Evolutionary conservation across 2,329 filamentous ascomycete species (phyloP).

Genomic region (Lomentospora prolificans): DNA sequence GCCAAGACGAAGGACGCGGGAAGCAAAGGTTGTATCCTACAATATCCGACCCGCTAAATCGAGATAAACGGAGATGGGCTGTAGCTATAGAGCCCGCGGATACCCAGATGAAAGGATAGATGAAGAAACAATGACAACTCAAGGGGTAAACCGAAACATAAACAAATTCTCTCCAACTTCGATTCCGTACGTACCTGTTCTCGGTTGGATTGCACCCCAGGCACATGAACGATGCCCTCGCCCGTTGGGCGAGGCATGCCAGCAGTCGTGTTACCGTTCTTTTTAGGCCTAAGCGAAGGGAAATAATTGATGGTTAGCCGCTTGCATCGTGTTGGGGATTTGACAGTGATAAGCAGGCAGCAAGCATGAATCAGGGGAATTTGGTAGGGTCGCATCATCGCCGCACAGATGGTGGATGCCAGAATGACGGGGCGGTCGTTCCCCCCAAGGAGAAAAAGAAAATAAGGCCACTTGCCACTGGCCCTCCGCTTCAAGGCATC

Average conservation of each 20-base stretch:
- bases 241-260: constrained; percentile 57
- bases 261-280: constrained; percentile 58
- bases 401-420: not conserved
- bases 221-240: constrained; percentile 28
- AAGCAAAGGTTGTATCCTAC: not conserved
- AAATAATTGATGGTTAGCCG: constrained; percentile 17
- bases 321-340: not conserved
- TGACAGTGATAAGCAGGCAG: not conserved
- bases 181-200: constrained; percentile 49
- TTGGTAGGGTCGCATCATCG: not conserved
- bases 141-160: not conserved
- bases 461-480: not conserved
- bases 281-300: constrained; percentile 56
- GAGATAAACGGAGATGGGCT: not conserved
- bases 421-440: not conserved
- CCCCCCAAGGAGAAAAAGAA: not conserved
- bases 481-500: not conserved
- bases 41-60: not conserved
- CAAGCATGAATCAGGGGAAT: not conserved
- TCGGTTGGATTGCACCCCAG: constrained; percentile 5
- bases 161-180: too few relatives aligned
- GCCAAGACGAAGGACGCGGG: not conserved
- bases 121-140: constrained; percentile 1
- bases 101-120: not conserved
- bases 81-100: not conserved